These are phyloP conservation scores for Sugiyamaella xylanicola DNA, from an alignment of 1,139 yeast genomes.

Conservation along the genomic window DNA sequence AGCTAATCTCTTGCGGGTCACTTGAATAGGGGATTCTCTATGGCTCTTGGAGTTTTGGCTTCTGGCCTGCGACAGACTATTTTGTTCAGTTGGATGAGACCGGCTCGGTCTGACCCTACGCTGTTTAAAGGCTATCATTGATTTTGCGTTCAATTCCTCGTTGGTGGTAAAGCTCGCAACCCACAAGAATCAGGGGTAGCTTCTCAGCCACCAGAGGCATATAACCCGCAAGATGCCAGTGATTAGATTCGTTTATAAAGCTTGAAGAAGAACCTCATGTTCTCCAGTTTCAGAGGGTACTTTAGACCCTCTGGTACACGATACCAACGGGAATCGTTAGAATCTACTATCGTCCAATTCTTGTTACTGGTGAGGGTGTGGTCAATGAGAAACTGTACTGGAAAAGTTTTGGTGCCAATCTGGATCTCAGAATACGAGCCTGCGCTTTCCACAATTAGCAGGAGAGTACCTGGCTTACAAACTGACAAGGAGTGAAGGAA, in stretches of 20 bases:
- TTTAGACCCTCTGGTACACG: conserved; percentile 58
- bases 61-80: too few species aligned
- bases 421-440: conserved; percentile 84
- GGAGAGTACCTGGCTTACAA: conserved; percentile 58
- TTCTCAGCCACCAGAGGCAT: background rate
- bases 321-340: conserved; percentile 82
- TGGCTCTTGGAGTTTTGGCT: too few species aligned
- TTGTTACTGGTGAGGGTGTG: conserved; percentile 62
- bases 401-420: conserved; percentile 74
- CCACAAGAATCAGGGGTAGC: background rate
- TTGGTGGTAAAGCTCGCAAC: background rate
- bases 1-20: too few species aligned
- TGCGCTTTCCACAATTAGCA: conserved; percentile 82
- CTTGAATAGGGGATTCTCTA: too few species aligned
- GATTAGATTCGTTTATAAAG: conserved; percentile 56
- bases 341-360: conserved; percentile 65
- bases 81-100: too few species aligned
- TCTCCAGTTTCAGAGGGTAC: conserved; percentile 75
- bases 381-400: conserved; percentile 78
- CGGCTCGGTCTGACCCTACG: too few species aligned
- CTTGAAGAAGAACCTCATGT: conserved; percentile 83
- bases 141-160: too few species aligned
- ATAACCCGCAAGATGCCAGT: background rate
- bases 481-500: conserved; percentile 54
- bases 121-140: too few species aligned